A percentile compares a stretch with the other conserved stretches of the same genome.
These are phyloP conservation scores for Punctularia strigosozonata DNA, from an alignment of 768 basidiomycete species.

Conservation along the genomic window DNA sequence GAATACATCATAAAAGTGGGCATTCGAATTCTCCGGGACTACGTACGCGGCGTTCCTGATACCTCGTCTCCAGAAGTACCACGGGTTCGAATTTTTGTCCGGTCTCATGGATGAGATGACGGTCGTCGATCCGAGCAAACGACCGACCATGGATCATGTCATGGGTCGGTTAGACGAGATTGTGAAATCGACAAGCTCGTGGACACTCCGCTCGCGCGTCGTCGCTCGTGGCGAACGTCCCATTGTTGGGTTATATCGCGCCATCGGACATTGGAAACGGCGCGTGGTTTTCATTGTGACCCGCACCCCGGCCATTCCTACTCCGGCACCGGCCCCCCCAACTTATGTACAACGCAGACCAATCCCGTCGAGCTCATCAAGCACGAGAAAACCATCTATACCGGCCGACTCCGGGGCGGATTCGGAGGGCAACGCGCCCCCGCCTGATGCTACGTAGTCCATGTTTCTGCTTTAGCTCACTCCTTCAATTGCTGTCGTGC, in stretches of 20 bases:
- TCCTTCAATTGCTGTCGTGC: no score
- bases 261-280: slow-evolving; percentile 1
- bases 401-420: no score
- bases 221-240: slow-evolving; percentile 2
- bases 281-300: slow-evolving; percentile 2
- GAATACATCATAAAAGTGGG: slow-evolving; percentile 9
- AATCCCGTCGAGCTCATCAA: no score
- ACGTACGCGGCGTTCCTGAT: background rate
- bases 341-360: no score
- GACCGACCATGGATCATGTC: slow-evolving; percentile 15
- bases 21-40: background rate
- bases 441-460: no score
- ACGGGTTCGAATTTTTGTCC: slow-evolving; percentile 14
- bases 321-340: no score
- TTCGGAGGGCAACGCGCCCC: no score
- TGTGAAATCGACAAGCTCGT: slow-evolving; percentile 1
- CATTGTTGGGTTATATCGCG: background rate
- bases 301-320: slow-evolving; percentile 3
- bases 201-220: slow-evolving; percentile 7
- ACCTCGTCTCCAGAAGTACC: slow-evolving; percentile 9
- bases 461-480: no score
- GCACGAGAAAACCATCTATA: no score
- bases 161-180: slow-evolving; percentile 7
- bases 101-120: slow-evolving; percentile 16
- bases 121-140: slow-evolving; percentile 11